Conservation (phyloP, 371 early-diverging fungal genomes). For the Syncephalastrum racemosum region DNA sequence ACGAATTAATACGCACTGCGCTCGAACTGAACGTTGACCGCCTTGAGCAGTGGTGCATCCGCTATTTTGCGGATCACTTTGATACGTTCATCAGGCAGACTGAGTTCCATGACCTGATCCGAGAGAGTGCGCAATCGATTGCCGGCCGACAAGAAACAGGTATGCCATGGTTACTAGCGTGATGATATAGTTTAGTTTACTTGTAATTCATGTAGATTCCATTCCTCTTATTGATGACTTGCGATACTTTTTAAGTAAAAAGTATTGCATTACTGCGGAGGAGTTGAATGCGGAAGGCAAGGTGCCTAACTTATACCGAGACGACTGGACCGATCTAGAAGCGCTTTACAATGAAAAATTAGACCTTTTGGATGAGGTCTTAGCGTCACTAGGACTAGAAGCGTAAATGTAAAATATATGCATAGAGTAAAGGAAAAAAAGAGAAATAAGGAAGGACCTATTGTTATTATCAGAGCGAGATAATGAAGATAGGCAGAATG, state of each 20-base stretch:
- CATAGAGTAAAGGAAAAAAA: too few species aligned
- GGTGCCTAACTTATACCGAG: constrained; percentile 26
- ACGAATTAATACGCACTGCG: constrained; percentile 26
- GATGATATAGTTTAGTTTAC: neutral
- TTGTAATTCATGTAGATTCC: constrained; percentile 19
- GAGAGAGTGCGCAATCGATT: constrained; percentile 32
- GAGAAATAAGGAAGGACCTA: too few species aligned
- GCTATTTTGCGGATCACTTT: constrained; percentile 35
- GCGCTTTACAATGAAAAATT: constrained; percentile 28
- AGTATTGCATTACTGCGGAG: constrained; percentile 29
- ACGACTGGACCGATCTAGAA: constrained; percentile 35
- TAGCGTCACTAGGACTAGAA: constrained; percentile 35
- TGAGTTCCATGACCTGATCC: constrained; percentile 23
- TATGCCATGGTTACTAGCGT: constrained; percentile 2
- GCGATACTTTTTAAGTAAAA: constrained; percentile 35
- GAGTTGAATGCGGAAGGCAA: constrained; percentile 31
- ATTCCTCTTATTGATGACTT: constrained; percentile 41
- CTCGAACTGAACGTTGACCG: constrained; percentile 32
- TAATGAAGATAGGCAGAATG: too few species aligned
- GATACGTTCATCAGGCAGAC: constrained; percentile 24
- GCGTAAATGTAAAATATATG: constrained; percentile 17
- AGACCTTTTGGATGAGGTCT: constrained; percentile 26
- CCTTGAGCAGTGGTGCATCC: constrained; percentile 36
- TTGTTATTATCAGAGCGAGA: too few species aligned
- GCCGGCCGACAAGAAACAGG: constrained; percentile 37